Conservation (phyloP, 2,329 filamentous ascomycete species). For the Colletotrichum sp. region DNA sequence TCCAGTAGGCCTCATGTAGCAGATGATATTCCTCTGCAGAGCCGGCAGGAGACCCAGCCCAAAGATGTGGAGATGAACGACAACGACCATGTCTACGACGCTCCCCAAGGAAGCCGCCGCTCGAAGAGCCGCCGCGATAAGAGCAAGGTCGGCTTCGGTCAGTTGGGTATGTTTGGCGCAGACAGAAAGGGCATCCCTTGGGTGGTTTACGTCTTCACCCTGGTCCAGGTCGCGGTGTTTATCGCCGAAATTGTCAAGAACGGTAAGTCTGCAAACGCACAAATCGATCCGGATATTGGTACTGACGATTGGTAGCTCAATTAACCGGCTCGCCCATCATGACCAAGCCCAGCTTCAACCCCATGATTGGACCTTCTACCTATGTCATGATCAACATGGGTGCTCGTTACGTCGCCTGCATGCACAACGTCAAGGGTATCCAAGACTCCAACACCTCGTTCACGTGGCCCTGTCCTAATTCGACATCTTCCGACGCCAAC, state of each 20-base stretch:
- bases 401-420: conserved; percentile 89
- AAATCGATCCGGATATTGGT: background rate
- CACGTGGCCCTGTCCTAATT: conserved; percentile 82
- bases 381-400: conserved; percentile 97
- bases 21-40: conserved; percentile 64
- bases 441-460: conserved; percentile 57
- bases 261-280: conserved; percentile 57
- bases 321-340: conserved; percentile 80
- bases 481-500: conserved; percentile 63
- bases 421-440: conserved; percentile 79
- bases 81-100: conserved; percentile 69
- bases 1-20: conserved; percentile 32
- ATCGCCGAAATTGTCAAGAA: conserved; percentile 87
- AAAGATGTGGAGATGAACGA: conserved; percentile 48
- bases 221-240: conserved; percentile 83
- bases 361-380: conserved; percentile 93
- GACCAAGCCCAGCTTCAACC: conserved; percentile 87
- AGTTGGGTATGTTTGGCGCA: conserved; percentile 64
- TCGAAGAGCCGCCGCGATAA: conserved; percentile 31
- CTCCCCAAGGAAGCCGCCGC: conserved; percentile 37
- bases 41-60: conserved; percentile 36
- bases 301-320: conserved; percentile 54
- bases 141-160: conserved; percentile 58
- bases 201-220: conserved; percentile 81
- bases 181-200: conserved; percentile 70